Evolutionary conservation across 768 basidiomycete species (phyloP).

Genomic region (Trametes punicea): DNA sequence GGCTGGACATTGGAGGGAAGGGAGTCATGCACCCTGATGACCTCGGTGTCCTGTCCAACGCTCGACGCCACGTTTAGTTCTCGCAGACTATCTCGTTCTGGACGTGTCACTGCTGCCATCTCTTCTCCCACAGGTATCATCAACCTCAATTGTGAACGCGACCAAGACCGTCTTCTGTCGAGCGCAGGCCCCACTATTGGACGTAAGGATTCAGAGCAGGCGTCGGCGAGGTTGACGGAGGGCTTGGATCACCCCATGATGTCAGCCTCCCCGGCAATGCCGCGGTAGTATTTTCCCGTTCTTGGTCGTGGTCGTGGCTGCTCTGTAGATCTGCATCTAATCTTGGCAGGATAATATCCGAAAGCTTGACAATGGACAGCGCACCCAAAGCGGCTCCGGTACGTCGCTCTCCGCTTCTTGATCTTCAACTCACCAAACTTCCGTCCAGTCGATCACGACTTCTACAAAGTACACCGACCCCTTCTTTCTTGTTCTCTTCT

Average conservation of each 20-base stretch:
- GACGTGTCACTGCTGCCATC: neutral
- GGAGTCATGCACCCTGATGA: neutral
- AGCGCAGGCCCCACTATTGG: neutral
- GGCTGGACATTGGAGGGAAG: neutral
- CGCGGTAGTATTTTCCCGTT: neutral
- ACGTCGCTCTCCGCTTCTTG: too few relatives aligned
- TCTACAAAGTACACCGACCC: too few relatives aligned
- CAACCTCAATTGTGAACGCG: too few relatives aligned
- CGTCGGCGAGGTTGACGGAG: slow-evolving; percentile 4
- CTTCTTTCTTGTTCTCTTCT: too few relatives aligned
- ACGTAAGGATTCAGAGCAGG: neutral
- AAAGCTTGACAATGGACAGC: too few relatives aligned
- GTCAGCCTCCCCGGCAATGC: slow-evolving; percentile 1
- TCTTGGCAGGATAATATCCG: neutral
- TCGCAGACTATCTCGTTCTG: neutral
- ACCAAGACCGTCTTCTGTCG: too few relatives aligned
- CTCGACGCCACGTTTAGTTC: neutral
- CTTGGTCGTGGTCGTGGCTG: neutral
- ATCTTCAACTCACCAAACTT: too few relatives aligned
- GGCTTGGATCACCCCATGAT: slow-evolving; percentile 4
- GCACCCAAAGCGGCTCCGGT: neutral
- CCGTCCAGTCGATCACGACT: too few relatives aligned
- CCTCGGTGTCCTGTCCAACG: neutral
- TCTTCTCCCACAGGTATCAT: neutral
- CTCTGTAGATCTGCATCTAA: neutral